Base-by-base conservation (phyloP, 371 early-diverging fungal species). In the Blakeslea trispora region DNA sequence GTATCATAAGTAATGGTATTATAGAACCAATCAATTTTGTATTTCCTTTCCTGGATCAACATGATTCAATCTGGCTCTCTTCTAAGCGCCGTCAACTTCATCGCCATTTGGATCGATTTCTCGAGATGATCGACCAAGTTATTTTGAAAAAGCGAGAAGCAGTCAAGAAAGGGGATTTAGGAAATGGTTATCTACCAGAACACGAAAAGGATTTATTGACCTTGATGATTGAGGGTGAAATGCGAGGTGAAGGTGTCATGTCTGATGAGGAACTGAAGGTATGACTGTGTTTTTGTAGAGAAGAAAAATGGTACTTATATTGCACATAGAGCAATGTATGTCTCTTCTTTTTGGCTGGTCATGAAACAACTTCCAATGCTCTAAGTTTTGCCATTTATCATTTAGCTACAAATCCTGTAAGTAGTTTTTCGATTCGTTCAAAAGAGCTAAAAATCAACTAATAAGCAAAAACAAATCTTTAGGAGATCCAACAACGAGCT, bases 21-120 rank as follows among this genome's bases (percentile, higher is more conserved):
- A 2, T 2, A 1, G 2, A 37, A 3, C 37, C 14, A 37, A 13
- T 9, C 13, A 2, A 37, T 14, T 9, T 14, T 11, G 2, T 37
- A 4, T 76, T 84, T 35, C 83, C 85, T 3, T 45, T 60, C 28
- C 63, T 81, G 3, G 83, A 83, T 23, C 40, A 42, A 31, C 35
- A 42, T 1, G 50, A 49, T 3, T 59, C 66, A 23, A 18, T 66
- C 0, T 50, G 50, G 50, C 10, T 71, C 15, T 68, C 57, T 32
- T 66, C 71, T 15, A 41, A 41, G 6, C 34, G 64, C 22, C 11
- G 17, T 2, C 11, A 7, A 6, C 39, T 35, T 10, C 43, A 59
- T 18, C 23, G 41, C 23, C 51, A 53, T 10, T 14, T 57, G 45
- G 57, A 66, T 40, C 34, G 17, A n/a, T 41, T 74, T 40, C 5